A percentile compares a stretch with the other conserved stretches of the same genome.
Conservation (phyloP, 257 asterid genomes). For the Eucommia ulmoides region DNA sequence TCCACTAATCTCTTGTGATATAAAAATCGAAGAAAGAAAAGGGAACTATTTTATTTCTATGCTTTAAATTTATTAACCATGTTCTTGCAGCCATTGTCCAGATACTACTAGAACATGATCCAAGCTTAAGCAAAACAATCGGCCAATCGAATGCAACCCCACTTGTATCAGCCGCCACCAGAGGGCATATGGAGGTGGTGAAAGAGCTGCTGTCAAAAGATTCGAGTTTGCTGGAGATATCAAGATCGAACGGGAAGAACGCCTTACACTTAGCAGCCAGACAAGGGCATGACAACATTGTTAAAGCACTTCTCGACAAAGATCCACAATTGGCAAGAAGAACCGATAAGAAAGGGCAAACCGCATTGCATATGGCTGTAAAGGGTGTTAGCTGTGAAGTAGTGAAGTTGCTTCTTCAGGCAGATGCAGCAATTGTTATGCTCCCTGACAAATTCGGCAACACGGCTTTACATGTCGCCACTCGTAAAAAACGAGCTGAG, state of each 20-base stretch:
- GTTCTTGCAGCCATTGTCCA: conserved; percentile 40
- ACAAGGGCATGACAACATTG: conserved; percentile 55
- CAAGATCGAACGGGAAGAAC: conserved; percentile 60
- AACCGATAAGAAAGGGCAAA: conserved; percentile 68
- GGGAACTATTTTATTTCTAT: no score
- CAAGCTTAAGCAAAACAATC: conserved; percentile 40
- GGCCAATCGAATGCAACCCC: conserved; percentile 68
- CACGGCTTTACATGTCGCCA: conserved; percentile 58
- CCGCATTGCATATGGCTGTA: conserved; percentile 68
- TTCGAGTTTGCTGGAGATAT: conserved; percentile 43
- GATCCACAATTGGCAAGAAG: conserved; percentile 58
- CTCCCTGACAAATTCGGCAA: conserved; percentile 63
- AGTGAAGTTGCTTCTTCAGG: conserved; percentile 43
- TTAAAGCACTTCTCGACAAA: conserved; percentile 41
- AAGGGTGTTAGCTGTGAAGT: conserved; percentile 46
- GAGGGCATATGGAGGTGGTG: conserved; percentile 50
- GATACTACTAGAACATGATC: conserved; percentile 49
- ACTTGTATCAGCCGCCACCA: conserved; percentile 56
- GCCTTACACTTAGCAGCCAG: conserved; percentile 62
- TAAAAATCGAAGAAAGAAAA: no score
- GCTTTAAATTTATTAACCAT: background rate
- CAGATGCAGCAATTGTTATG: conserved; percentile 61
- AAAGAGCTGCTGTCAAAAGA: conserved; percentile 42
- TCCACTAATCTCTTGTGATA: no score
- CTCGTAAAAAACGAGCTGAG: conserved; percentile 60